Percentiles rank a stretch among this genome's conserved stretches.
Conservation (phyloP, 768 basidiomycete species). For the Heimioporus sp. region DNA sequence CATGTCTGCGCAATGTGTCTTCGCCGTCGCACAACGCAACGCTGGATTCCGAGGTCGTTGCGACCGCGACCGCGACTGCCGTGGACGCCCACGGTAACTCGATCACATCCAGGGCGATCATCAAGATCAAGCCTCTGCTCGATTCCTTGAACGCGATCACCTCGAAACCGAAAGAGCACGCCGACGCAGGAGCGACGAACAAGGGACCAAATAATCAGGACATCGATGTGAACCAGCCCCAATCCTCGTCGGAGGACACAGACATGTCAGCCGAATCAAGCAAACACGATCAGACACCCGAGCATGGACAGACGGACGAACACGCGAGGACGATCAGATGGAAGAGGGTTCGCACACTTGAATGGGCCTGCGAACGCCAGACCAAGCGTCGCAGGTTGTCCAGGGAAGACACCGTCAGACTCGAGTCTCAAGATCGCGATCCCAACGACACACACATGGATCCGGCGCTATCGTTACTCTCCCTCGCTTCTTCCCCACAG, state of each 20-base stretch:
- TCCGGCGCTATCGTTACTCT: constrained; percentile 31
- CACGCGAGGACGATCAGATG: not conserved
- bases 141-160: constrained; percentile 15
- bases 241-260: not conserved
- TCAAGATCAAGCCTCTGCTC: constrained; percentile 25
- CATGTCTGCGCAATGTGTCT: constrained; percentile 25
- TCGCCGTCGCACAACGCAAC: constrained; percentile 30
- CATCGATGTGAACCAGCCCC: not conserved
- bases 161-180: constrained; percentile 3
- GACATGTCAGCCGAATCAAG: not conserved
- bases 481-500: constrained; percentile 19
- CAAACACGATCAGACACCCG: not conserved
- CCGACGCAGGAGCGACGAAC: not conserved
- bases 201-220: constrained; percentile 1
- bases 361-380: constrained; percentile 45
- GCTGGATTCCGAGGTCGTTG: constrained; percentile 7
- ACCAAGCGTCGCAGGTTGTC: constrained; percentile 35
- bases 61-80: not conserved
- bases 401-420: constrained; percentile 15
- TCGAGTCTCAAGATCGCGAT: constrained; percentile 13
- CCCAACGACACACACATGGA: constrained; percentile 14
- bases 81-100: not conserved
- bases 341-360: constrained; percentile 35
- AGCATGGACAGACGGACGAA: constrained; percentile 10
- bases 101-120: constrained; percentile 13